Base-by-base conservation (phyloP, 1,139 yeast species). In the Candida sanyaensis region DNA sequence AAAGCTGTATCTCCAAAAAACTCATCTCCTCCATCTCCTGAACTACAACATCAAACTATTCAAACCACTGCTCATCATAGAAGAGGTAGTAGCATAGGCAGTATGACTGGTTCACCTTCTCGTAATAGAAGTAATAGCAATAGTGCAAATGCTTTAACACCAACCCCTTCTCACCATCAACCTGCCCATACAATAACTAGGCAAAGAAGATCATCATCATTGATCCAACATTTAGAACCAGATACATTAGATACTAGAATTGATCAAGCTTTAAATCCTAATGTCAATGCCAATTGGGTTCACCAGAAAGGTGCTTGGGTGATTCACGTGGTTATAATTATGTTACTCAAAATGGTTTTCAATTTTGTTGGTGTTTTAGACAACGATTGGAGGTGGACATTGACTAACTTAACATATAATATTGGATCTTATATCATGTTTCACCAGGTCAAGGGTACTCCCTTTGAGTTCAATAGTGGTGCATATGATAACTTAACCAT, bases 291-390 rank as follows among this genome's bases (percentile, higher is more conserved):
- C 42, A 85, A 86, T 57, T 93, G 99, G 99, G 97, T 93, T 37
- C 89, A 91, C 64, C 88, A 84, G 60, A 91, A 93, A 61, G 96
- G 96, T 42, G 98, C 98, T 1, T 93, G 99, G 99, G 74, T 86
- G 29, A 86, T 93, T 49, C 99, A 93, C 68, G 75, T 92, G 49
- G 96, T 92, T 30, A 78, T 93, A 43, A 89, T 93, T 49, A 64
- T 83, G 38, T 72, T 90, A 46, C 73, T 92, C 50, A 88, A 90
- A 63, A 63, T 88, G 36, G 80, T 90, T 55, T 92, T 81, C 68
- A 91, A 90, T 65, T 77, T 90, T 53, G 73, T 92, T 49, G 83
- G 86, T 23, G 82, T 88, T 32, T 69, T 75, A 51, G 84, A 86
- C 51, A 86, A 83, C 55, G 96, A 92, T 64, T 80, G 93, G 78